Evolutionary conservation across 768 basidiomycete genomes (phyloP).

Genomic region (Ramaria rubella): DNA sequence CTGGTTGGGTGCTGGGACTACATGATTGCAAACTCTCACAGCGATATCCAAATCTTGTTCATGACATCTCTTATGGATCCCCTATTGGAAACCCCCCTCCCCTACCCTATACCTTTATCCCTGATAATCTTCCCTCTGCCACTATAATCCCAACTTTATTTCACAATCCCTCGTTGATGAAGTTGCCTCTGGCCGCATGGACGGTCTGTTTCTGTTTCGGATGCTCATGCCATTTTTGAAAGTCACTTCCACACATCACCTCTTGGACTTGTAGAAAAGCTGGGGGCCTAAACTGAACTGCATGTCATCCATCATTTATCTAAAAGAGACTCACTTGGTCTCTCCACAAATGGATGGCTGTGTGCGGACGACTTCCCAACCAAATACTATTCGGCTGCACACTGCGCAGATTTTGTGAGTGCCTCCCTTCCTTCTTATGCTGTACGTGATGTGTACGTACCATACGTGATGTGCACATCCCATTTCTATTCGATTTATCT

Average conservation of each 20-base stretch:
- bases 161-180: constrained; percentile 3
- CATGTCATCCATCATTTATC: neutral
- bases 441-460: no score
- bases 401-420: neutral
- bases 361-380: neutral
- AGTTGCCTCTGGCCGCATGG: neutral
- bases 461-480: no score
- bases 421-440: no score
- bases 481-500: no score
- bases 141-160: constrained; percentile 14
- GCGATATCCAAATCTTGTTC: neutral
- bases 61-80: neutral
- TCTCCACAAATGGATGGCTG: neutral
- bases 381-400: neutral
- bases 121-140: constrained; percentile 20
- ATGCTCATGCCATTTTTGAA: neutral
- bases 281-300: neutral
- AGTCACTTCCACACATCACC: neutral
- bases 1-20: neutral
- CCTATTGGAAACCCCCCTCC: constrained; percentile 7
- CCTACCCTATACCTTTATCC: neutral
- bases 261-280: neutral
- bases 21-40: neutral
- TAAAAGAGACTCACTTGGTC: neutral
- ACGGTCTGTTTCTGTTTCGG: constrained; percentile 9